Evolutionary conservation across 116 monocot species (phyloP).

Genomic region (Phalaenopsis hybrid): DNA sequence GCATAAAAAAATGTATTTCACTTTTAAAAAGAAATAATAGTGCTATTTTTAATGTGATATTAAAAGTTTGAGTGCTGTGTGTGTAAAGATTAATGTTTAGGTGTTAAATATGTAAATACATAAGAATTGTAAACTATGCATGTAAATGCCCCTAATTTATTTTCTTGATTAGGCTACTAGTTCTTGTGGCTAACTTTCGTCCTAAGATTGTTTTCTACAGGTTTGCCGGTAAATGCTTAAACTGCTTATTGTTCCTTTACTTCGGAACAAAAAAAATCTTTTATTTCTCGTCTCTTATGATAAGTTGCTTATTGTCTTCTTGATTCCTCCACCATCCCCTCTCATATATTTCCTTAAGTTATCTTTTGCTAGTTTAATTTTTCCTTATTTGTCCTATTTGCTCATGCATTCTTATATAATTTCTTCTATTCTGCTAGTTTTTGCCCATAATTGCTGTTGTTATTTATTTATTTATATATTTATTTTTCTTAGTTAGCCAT

Average conservation of each 20-base stretch:
- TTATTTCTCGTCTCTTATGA: not conserved
- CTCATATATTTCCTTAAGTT: not conserved
- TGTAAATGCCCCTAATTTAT: not conserved
- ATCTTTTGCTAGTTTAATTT: not conserved
- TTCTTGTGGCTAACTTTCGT: not conserved
- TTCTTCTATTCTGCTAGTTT: not conserved
- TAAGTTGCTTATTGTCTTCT: too few relatives aligned
- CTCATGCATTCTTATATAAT: not conserved
- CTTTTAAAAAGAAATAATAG: too few relatives aligned
- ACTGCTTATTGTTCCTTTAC: not conserved
- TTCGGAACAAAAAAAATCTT: not conserved
- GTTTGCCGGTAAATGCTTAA: not conserved
- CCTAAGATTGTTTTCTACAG: not conserved
- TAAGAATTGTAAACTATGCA: too few relatives aligned
- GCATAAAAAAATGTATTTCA: too few relatives aligned
- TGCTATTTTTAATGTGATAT: too few relatives aligned
- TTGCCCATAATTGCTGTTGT: not conserved
- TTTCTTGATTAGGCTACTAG: not conserved
- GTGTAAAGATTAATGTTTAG: too few relatives aligned
- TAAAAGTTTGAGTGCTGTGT: too few relatives aligned
- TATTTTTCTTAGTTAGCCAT: not conserved
- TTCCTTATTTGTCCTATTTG: not conserved
- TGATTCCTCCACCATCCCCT: not conserved
- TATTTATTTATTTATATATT: not conserved
- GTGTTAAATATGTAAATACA: too few relatives aligned